Evolutionary conservation across 2,329 filamentous ascomycete genomes (phyloP).

Genomic region (Curvularia sp.): DNA sequence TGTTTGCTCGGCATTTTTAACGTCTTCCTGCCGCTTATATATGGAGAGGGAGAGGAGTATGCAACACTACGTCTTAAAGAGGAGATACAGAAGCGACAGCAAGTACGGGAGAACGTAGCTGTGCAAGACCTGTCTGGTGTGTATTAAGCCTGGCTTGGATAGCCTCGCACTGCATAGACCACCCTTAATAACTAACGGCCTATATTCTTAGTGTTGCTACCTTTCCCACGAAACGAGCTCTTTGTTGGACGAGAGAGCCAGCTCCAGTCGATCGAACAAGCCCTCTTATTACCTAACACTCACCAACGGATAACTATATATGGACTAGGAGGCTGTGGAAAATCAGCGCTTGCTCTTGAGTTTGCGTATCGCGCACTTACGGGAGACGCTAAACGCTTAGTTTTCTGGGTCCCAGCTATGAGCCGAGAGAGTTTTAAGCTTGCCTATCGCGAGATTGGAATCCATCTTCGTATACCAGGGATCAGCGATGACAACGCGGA

Average conservation of each 20-base stretch:
- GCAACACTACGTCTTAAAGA: slow-evolving; percentile 24
- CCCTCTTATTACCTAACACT: slow-evolving; percentile 10
- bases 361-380: slow-evolving; percentile 49
- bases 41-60: slow-evolving; percentile 30
- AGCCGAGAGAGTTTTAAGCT: slow-evolving; percentile 35
- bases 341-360: slow-evolving; percentile 40
- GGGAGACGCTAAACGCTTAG: slow-evolving; percentile 27
- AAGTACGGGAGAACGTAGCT: slow-evolving; percentile 9
- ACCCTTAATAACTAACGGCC: slow-evolving; percentile 15
- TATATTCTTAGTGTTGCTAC: slow-evolving; percentile 19
- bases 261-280: slow-evolving; percentile 19
- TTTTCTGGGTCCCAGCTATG: slow-evolving; percentile 32
- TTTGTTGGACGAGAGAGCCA: slow-evolving; percentile 25
- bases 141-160: slow-evolving; percentile 13
- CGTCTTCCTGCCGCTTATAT: slow-evolving; percentile 27
- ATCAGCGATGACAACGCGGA: slow-evolving; percentile 45
- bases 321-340: slow-evolving; percentile 29
- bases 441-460: slow-evolving; percentile 23
- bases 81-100: slow-evolving; percentile 24
- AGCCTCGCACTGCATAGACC: slow-evolving; percentile 3
- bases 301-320: slow-evolving; percentile 22
- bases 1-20: slow-evolving; percentile 36
- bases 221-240: slow-evolving; percentile 19
- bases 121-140: slow-evolving; percentile 17
- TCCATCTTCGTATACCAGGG: slow-evolving; percentile 20